Evolutionary conservation across 2,329 filamentous ascomycete genomes (phyloP).

Genomic region (Aurifilum marmelostoma): DNA sequence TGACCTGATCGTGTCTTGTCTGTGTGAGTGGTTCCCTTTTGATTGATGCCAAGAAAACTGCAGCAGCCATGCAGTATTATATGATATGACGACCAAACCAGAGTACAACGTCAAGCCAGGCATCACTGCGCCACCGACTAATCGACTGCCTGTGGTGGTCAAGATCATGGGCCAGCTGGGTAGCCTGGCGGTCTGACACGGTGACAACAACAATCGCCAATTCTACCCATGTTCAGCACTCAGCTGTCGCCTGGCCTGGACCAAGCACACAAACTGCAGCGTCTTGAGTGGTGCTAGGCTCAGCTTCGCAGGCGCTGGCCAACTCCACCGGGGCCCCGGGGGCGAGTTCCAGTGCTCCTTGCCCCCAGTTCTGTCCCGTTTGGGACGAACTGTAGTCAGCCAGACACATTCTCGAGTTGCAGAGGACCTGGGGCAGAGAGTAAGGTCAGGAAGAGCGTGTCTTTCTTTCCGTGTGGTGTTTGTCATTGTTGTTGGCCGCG

Average conservation of each 20-base stretch:
- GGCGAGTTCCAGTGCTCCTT: background rate
- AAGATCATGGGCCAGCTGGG: conserved; percentile 4
- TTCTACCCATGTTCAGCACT: background rate
- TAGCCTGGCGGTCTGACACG: conserved; percentile 12
- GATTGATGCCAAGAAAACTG: background rate
- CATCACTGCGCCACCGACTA: conserved; percentile 17
- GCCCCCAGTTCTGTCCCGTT: background rate
- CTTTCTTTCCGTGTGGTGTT: background rate
- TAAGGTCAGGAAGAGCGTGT: background rate
- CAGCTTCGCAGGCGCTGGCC: conserved; percentile 20
- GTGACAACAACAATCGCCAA: background rate
- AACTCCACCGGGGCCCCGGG: background rate
- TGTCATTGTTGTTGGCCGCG: conserved; percentile 17
- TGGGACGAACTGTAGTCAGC: background rate
- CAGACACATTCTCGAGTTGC: conserved; percentile 13
- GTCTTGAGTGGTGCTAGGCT: conserved; percentile 2
- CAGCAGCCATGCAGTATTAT: conserved; percentile 5
- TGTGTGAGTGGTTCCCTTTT: background rate
- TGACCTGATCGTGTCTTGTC: background rate
- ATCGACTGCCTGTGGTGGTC: conserved; percentile 14
- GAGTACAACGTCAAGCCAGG: conserved; percentile 13
- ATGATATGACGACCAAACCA: background rate
- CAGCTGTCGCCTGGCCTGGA: background rate
- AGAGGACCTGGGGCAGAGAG: conserved; percentile 9
- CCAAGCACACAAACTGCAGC: background rate